A percentile compares a stretch with the other conserved stretches of the same genome.
Conservation (phyloP, 108 stramenopile species). For the Cyclotella sp. region DNA sequence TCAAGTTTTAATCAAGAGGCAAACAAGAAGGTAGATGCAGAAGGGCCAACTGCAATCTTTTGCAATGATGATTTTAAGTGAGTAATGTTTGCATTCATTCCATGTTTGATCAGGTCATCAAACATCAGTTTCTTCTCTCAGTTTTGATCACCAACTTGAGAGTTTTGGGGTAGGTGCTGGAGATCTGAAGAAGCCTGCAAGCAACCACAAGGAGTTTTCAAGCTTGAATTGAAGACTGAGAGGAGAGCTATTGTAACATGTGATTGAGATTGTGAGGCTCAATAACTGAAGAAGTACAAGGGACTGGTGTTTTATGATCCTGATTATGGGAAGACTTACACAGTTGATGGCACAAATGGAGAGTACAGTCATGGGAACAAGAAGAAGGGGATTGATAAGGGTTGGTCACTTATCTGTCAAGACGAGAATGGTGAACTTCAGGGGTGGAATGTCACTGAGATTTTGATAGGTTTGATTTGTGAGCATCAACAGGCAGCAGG, state of each 20-base stretch:
- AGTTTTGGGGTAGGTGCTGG: conserved; percentile 16
- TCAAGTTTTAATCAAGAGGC: background rate
- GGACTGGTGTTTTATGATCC: no score
- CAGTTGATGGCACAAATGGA: no score
- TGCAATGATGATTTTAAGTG: conserved; percentile 10
- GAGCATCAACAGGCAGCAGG: no score
- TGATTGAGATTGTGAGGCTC: conserved; percentile 15
- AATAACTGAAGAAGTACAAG: conserved; percentile 27
- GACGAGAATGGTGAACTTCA: no score
- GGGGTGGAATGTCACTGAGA: no score
- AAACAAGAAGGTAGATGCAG: conserved; percentile 12
- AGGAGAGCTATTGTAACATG: conserved; percentile 11
- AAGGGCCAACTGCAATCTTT: conserved; percentile 30
- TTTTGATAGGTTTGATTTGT: no score
- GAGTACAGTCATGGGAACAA: no score
- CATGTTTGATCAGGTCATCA: background rate
- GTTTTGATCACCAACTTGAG: conserved; percentile 34
- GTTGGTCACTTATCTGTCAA: no score
- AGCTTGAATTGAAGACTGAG: conserved; percentile 33
- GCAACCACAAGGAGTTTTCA: conserved; percentile 10
- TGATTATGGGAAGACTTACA: no score
- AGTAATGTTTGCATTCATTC: conserved; percentile 6
- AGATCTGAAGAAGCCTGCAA: conserved; percentile 2
- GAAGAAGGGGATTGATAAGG: no score
- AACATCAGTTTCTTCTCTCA: background rate